A percentile compares a stretch with the other conserved stretches of the same genome.
phyloP scores from a whole-genome alignment of 305 asterid species.

The Salvia sclarea region DNA sequence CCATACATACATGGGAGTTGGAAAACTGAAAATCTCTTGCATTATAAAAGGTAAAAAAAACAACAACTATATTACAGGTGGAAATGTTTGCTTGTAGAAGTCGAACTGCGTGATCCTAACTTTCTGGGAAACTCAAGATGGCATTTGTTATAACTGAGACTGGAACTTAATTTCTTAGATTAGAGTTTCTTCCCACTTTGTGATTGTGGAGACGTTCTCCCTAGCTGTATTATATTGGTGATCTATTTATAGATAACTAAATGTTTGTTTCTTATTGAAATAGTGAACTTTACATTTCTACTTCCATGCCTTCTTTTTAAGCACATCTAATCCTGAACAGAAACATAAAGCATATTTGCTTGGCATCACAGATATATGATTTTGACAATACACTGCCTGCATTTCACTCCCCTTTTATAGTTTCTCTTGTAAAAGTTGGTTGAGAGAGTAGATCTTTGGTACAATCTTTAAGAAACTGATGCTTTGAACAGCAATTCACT shows the following conservation, averaged over 20 bases:
- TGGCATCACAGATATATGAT: slow-evolving; percentile 11
- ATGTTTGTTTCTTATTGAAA: neutral
- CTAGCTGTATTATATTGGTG: neutral
- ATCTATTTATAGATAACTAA: neutral
- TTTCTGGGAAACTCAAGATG: slow-evolving; percentile 14
- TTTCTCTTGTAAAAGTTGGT: slow-evolving; percentile 7
- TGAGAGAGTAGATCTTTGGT: neutral
- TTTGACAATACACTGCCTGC: slow-evolving; percentile 1
- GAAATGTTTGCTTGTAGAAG: neutral
- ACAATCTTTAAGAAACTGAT: neutral
- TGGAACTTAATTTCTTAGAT: neutral
- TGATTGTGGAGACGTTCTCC: neutral
- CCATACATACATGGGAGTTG: neutral
- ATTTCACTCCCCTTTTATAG: neutral
- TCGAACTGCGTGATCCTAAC: neutral
- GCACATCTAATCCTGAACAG: neutral
- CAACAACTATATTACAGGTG: neutral
- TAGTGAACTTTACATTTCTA: neutral
- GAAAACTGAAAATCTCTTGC: slow-evolving; percentile 3
- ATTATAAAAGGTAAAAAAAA: neutral
- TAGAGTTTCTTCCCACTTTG: neutral
- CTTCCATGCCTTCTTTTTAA: neutral
- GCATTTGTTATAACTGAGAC: neutral
- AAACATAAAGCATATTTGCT: slow-evolving; percentile 5
- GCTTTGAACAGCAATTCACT: slow-evolving; percentile 5